Evolutionary conservation across 2,329 filamentous ascomycete genomes (phyloP), one percentile per base, ranked within the genome.

Genomic region (Calonectria hongkongensis): DNA sequence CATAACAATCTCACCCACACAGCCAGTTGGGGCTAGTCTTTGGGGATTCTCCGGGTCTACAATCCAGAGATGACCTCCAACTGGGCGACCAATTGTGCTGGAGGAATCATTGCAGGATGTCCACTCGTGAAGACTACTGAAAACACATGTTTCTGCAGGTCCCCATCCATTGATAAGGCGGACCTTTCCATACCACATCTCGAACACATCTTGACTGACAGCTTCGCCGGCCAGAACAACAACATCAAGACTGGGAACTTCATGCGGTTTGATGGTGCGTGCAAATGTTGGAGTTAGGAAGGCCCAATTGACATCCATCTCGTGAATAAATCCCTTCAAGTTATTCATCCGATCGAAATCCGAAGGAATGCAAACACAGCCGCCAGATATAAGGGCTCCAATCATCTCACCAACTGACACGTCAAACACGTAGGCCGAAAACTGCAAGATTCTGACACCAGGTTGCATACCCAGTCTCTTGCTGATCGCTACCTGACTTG

Each of bases 1-100:
- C 51, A 77, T 69, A 3, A 72, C 63, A 16, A 76, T 43, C 54
- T 77, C 75, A 4, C 75, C 74, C 18, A 74, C n/a, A 30, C 58
- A 68, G 2, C 75, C 75, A 16, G 68, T 45, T 13, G 75, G 75
- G 2, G 71, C 73, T 4, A 72, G 48, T 33, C 58, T 58, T n/a
- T 70, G 21, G 9, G 39, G 25, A 54, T 74, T 25, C 4, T 63
- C n/a, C 1, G 65, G 67, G 16, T 76, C 65, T n/a, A 74, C 66
- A 21, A 74, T 64, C 72, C 72, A 74, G 25, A 39, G 45, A 45
- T 60, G 58, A 16, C 71, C 74, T 16, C 74, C 73, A n/a, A 71
- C 68, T 13, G 67, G 68, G 7, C 47, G 39, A 18, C 74, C 74
- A 39, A 74, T 66, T 15, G 65, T 70, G 8, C 16, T 21, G 4